A percentile compares a stretch with the other conserved stretches of the same genome.
Evolutionary conservation across 2,329 filamentous ascomycete genomes (phyloP).

Genomic region (Domatiomyces globalis): DNA sequence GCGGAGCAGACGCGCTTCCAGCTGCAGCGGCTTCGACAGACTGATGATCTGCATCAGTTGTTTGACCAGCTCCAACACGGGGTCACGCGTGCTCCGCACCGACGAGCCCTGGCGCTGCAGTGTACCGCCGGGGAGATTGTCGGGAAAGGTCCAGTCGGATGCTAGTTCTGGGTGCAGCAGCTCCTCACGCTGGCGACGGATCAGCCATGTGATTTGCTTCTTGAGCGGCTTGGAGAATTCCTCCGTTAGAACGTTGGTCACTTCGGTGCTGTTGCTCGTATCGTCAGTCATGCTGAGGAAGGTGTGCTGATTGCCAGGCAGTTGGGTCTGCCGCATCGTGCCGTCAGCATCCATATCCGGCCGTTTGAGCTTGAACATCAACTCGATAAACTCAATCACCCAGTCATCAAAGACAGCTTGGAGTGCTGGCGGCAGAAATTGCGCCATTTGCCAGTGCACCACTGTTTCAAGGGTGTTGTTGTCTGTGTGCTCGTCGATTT

Average conservation of each 20-base stretch:
- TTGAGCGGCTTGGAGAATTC: conserved; percentile 78
- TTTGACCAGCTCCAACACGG: conserved; percentile 82
- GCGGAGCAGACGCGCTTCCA: conserved; percentile 74
- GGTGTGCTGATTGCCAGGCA: conserved; percentile 27
- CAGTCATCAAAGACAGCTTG: conserved; percentile 81
- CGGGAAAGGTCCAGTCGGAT: conserved; percentile 72
- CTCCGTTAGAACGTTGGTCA: conserved; percentile 57
- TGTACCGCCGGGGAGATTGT: conserved; percentile 34
- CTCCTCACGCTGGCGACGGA: conserved; percentile 75
- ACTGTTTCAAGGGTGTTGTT: conserved; percentile 74
- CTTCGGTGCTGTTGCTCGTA: conserved; percentile 41
- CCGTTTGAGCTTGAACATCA: conserved; percentile 80
- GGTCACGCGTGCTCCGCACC: conserved; percentile 42
- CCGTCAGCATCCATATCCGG: conserved; percentile 46
- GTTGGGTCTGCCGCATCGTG: conserved; percentile 44
- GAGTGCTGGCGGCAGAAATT: conserved; percentile 66
- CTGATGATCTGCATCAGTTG: conserved; percentile 81
- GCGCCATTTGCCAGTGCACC: conserved; percentile 97
- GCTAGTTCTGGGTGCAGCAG: conserved; percentile 79
- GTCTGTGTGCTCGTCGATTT: conserved; percentile 56
- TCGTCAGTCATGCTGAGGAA: conserved; percentile 42
- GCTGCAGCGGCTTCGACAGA: conserved; percentile 49
- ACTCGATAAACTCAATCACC: conserved; percentile 85
- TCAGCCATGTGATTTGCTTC: conserved; percentile 69
- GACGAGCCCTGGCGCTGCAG: conserved; percentile 37